These are phyloP conservation scores for Alnus rubra DNA, from an alignment of 306 rosid species.

Conservation along the genomic window DNA sequence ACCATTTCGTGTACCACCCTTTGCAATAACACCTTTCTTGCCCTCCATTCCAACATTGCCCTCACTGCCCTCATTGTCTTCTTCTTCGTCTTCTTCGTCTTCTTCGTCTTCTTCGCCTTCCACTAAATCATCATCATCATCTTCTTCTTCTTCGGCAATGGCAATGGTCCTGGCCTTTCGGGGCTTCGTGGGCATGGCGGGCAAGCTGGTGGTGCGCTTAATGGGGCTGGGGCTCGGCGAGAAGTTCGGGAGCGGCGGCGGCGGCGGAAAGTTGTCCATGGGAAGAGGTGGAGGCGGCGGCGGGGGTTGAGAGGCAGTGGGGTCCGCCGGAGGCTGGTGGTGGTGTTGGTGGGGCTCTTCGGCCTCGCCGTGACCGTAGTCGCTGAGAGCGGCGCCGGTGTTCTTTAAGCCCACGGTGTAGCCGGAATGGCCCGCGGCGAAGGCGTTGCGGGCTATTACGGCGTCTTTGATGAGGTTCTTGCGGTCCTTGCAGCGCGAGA, in stretches of 20 bases:
- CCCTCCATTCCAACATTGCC: neutral
- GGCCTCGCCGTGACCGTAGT: constrained; percentile 76
- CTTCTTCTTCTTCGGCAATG: constrained; percentile 54
- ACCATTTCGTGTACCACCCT: constrained; percentile 26
- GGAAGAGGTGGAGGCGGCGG: constrained; percentile 58
- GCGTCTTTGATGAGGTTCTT: constrained; percentile 68
- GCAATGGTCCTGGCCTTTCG: constrained; percentile 31
- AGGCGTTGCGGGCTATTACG: constrained; percentile 74
- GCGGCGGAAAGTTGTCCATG: constrained; percentile 53
- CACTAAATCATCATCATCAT: constrained; percentile 13
- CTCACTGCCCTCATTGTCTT: constrained; percentile 3
- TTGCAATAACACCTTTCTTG: neutral
- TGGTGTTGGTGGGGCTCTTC: constrained; percentile 33
- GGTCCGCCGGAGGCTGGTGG: constrained; percentile 32
- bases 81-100: constrained; percentile 15
- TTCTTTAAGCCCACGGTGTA: constrained; percentile 65
- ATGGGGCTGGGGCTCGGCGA: constrained; percentile 55
- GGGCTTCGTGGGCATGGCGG: constrained; percentile 40
- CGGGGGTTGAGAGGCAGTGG: constrained; percentile 38
- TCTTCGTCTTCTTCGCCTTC: constrained; percentile 15
- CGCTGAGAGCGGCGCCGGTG: constrained; percentile 86
- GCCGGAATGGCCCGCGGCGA: constrained; percentile 82
- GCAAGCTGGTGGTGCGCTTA: constrained; percentile 65
- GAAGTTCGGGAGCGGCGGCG: constrained; percentile 70
- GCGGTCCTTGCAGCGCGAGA: constrained; percentile 74